A percentile compares a stretch with the other conserved stretches of the same genome.
Conservation (phyloP, 257 asterid genomes). For the Solanum chiquidenum region DNA sequence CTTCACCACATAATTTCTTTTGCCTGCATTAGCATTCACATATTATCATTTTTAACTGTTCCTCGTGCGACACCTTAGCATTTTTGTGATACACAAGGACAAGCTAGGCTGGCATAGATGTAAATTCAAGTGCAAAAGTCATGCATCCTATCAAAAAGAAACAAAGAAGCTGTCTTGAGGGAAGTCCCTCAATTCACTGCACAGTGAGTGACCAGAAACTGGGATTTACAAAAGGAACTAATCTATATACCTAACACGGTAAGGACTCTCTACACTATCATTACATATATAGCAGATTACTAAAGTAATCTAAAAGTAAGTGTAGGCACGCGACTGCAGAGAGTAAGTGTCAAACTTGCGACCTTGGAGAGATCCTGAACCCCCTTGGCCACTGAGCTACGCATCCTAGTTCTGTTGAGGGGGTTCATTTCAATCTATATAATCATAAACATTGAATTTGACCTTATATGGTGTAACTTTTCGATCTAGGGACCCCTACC, state of each 20-base stretch:
- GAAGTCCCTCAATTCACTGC: neutral
- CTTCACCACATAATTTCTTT: constrained; percentile 87
- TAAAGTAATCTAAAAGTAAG: neutral
- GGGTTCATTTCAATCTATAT: neutral
- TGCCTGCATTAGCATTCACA: constrained; percentile 31
- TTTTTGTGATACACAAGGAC: neutral
- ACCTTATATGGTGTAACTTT: too few species aligned
- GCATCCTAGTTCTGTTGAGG: neutral
- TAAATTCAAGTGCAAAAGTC: neutral
- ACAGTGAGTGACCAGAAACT: neutral
- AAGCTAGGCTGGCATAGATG: neutral
- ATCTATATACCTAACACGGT: neutral
- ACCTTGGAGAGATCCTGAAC: neutral
- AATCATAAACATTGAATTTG: neutral
- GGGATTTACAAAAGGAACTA: neutral
- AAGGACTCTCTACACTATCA: neutral
- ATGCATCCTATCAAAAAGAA: neutral
- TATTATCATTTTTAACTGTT: neutral
- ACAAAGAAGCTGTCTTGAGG: neutral
- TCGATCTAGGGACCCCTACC: too few species aligned
- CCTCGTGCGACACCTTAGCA: neutral
- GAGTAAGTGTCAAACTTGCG: neutral
- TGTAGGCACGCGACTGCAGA: neutral
- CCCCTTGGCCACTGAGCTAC: too few species aligned
- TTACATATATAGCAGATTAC: neutral